Evolutionary conservation across 345 rosid genomes (phyloP), one percentile per base, ranked within the genome.

Genomic region (Eutrema yunnanense): DNA sequence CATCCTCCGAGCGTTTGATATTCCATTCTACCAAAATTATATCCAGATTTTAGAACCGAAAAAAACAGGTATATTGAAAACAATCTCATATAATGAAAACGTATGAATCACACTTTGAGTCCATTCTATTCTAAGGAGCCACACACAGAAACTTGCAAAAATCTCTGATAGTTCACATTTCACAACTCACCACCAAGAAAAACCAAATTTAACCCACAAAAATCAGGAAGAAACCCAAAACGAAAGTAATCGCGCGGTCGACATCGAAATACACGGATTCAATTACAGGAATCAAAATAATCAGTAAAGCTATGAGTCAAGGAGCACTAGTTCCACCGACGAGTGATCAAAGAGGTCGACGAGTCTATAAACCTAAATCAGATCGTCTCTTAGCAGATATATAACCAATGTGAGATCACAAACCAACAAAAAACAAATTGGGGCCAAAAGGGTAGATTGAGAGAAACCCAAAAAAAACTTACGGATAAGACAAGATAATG

Each of bases 191-290:
- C 19, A 19, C 0, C 19, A 19, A 19, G 19, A 19, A 19, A 19
- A 19, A 19, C 19, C 19, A 19, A 19, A 19, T 19, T 19, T 19
- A 19, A 19, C 51, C 44, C 27, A 41, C 1, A 2, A 46, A 68
- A 68, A 44, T 12, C 22, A 54, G 0, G 54, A 52, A 43, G 9
- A 50, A 61, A 16, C 7, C 67, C 42, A 40, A 60, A 61, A 50
- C 33, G 52, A 63, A 44, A 72, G 54, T 6, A 72, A 63, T 41
- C 68, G 75, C 40, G 67, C 9, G 65, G 58, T 58, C 19, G 56
- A 7, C 12, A 68, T 32, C 9, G 26, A 69, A 58, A 50, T 19
- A 4, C 27, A 27, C 30, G 19, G 37, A 26, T 4, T 26, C 13
- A 62, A 52, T 30, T 1, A 30, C 34, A 36, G 29, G 51, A 22